Base-by-base conservation (phyloP, 2,329 filamentous ascomycete genomes). In the Capronia americana region DNA sequence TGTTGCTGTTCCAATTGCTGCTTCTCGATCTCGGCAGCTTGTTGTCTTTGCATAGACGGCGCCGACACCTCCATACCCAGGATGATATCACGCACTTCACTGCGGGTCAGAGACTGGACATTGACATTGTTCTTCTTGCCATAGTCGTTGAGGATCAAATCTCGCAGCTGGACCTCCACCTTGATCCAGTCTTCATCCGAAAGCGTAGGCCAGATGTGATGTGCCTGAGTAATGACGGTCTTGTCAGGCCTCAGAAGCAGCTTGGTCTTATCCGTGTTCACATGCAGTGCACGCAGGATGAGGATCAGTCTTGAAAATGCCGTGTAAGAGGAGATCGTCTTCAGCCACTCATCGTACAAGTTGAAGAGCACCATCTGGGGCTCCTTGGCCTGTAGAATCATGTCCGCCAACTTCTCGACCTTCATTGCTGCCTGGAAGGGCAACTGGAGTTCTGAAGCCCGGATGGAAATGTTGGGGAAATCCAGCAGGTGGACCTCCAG, bases 41-140 rank as follows among this genome's bases (percentile, higher is more conserved):
- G 95, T 80, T 99, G 96, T 76, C 96, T 90, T 82, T 99, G 95
- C 89, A 99, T 91, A 1, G 94, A 98, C 26, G 95, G 95, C 30
- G 95, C 96, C 66, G 92, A 97, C 66, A 99, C 99, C 78, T 99
- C 96, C 96, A 99, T 99, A 86, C 95, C 95, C 70, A 99, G 82
- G 74, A 99, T 99, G 74, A 99, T 98, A 76, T 99, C 95, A 74
- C 95, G 90, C 58, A 99, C 95, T 87, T 99, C 95, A 74, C 92
- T 97, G 77, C 89, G 97, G 0, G 95, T 99, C 80, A 99, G 85
- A 78, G 93, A 97, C 17, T 96, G 96, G 12, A 95, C 94, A 74
- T 99, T 99, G 83, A 99, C 95, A 73, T 98, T 99, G 84, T 99
- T 99, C 87, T 99, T 99, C 87, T 98, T 99, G 76, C 95, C 95